Evolutionary conservation across 345 rosid genomes (phyloP), one percentile per base, ranked within the genome.

Genomic region (Boechera divaricarpa): DNA sequence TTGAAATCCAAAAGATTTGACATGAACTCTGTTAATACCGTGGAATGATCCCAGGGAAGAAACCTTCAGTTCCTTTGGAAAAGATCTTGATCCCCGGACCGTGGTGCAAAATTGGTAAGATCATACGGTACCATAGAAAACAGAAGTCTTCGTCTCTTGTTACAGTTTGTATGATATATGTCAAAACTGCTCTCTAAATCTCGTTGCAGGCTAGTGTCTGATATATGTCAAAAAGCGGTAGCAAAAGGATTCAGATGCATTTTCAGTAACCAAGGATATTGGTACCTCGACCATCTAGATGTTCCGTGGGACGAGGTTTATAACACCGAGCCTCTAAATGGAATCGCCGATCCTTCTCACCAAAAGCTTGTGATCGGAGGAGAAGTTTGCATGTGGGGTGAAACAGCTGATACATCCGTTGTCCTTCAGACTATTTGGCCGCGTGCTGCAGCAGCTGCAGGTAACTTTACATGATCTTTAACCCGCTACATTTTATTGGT

Each of bases 351-450:
- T 74, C 58, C 79, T 79, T 82, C 90, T 10, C 75, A 75, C 55
- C 94, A 92, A 73, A 76, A 86, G 55, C 94, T 95, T 61, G 90
- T 95, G 71, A 82, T 95, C 4, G 97, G 98, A 67, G 99, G 99
- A 71, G 97, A 95, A 91, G 99, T 91, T 78, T 92, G 99, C 80
- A 91, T 91, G 97, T 89, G 98, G 99, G 90, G 83, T 10, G 98
- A 95, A 86, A 86, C 83, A 63, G 86, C 91, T 31, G 99, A 95
- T 74, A 64, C 98, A 16, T 95, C 99, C 4, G 85, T 82, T 75
- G 85, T 95, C 69, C 92, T 86, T 79, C 96, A 89, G 73, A 93
- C 96, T 6, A 88, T 93, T 79, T 93, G 98, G 98, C 98, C 98
- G 21, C 91, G 97, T 44, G 95, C 98, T 53, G 96, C 96, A 1